phyloP scores from a whole-genome alignment of 768 basidiomycete species.

The Piloderma croceum region DNA sequence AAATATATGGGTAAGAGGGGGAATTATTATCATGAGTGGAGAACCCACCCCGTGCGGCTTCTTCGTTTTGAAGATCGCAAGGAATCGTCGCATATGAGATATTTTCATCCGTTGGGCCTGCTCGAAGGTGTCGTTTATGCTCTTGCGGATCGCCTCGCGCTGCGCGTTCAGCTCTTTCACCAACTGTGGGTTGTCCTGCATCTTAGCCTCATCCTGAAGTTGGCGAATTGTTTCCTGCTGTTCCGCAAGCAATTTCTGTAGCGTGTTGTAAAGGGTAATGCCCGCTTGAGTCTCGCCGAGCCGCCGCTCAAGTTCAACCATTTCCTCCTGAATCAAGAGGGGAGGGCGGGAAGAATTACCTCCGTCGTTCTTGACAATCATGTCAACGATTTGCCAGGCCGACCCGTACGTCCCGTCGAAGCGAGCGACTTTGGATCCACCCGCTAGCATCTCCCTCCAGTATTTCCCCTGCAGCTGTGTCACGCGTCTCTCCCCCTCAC shows the following conservation, averaged over 20 bases:
- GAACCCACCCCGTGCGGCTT: too few relatives aligned
- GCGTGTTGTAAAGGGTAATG: constrained; percentile 22
- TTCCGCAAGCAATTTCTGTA: constrained; percentile 21
- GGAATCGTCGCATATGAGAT: too few relatives aligned
- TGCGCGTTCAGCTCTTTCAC: constrained; percentile 13
- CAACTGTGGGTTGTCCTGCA: constrained; percentile 9
- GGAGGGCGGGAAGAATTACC: too few relatives aligned
- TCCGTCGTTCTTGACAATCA: constrained; percentile 13
- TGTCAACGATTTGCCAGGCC: constrained; percentile 25
- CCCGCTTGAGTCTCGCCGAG: constrained; percentile 29
- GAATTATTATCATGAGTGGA: too few relatives aligned
- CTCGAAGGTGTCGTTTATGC: too few relatives aligned
- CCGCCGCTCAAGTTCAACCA: constrained; percentile 23
- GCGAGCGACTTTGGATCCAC: too few relatives aligned
- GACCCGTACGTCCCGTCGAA: constrained; percentile 11
- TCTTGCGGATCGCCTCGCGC: too few relatives aligned
- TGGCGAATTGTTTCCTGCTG: constrained; percentile 19
- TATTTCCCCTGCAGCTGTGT: constrained; percentile 23
- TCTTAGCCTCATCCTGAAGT: constrained; percentile 10
- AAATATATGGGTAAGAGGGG: too few relatives aligned
- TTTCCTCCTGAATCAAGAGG: constrained; percentile 29
- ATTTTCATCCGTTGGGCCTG: too few relatives aligned
- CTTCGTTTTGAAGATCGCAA: too few relatives aligned
- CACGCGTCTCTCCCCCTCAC: constrained; percentile 22
- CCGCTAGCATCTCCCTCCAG: constrained; percentile 26